Percentiles rank a stretch among this genome's conserved stretches.
These are phyloP conservation scores for Neofusicoccum sp. DNA, from an alignment of 2,329 filamentous ascomycete species.

Conservation along the genomic window DNA sequence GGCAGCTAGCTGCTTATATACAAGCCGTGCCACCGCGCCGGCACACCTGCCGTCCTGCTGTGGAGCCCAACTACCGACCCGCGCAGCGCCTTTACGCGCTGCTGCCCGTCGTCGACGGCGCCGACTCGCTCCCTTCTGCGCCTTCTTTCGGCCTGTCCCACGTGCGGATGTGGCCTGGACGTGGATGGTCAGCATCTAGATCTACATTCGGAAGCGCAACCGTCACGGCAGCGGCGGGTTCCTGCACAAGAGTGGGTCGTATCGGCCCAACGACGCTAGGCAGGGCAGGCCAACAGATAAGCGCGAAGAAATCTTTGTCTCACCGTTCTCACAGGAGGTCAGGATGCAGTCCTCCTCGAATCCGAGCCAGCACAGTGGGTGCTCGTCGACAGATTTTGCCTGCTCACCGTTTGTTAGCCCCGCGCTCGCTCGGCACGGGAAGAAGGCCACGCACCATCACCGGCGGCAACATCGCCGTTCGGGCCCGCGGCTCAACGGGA, in stretches of 20 bases:
- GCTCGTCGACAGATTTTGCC: constrained; percentile 82
- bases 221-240: constrained; percentile 15
- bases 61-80: background rate
- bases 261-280: constrained; percentile 20
- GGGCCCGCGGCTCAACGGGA: constrained; percentile 79
- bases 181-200: constrained; percentile 23
- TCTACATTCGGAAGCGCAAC: constrained; percentile 26
- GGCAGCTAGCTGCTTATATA: background rate
- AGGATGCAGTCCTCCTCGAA: constrained; percentile 94
- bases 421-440: background rate
- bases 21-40: background rate
- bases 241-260: constrained; percentile 21
- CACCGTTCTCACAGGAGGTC: constrained; percentile 88
- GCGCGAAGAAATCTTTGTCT: constrained; percentile 38
- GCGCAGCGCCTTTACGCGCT: constrained; percentile 23
- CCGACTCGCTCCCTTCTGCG: constrained; percentile 38
- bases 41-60: constrained; percentile 2
- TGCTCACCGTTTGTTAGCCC: constrained; percentile 41
- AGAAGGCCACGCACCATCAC: constrained; percentile 66
- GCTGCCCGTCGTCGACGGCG: constrained; percentile 32
- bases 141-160: constrained; percentile 67
- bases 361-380: constrained; percentile 87
- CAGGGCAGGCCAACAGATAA: constrained; percentile 21
- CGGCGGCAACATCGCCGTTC: constrained; percentile 84
- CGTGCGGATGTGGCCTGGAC: constrained; percentile 70